Evolutionary conservation across 202 grass and related monocot species (phyloP).

Genomic region (Saccharum hybrid): DNA sequence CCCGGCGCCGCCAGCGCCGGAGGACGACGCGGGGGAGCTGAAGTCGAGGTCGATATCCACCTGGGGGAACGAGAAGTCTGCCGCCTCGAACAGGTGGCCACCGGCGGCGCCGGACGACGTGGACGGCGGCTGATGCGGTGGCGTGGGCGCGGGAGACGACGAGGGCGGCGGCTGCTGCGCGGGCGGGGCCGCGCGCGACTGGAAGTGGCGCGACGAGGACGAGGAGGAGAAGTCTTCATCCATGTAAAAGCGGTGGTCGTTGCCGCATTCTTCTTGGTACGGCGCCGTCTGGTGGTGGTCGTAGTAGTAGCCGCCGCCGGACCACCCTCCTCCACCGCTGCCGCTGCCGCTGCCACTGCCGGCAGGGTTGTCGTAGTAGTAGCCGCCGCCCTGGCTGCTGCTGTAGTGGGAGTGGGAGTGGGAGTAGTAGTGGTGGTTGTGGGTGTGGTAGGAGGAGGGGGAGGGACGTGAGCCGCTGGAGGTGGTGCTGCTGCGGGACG

Average conservation of each 20-base stretch:
- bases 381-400: background rate
- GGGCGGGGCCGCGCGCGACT: conserved; percentile 8
- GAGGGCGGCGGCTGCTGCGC: conserved; percentile 42
- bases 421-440: background rate
- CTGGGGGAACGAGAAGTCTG: conserved; percentile 66
- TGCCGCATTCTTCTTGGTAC: conserved; percentile 93
- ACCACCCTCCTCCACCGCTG: background rate
- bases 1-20: conserved; percentile 10
- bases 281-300: conserved; percentile 21
- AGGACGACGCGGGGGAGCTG: conserved; percentile 63
- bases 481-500: conserved; percentile 31
- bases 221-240: conserved; percentile 99
- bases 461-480: conserved; percentile 38
- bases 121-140: conserved; percentile 17
- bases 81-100: conserved; percentile 61
- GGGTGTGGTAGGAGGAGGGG: conserved; percentile 5
- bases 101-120: conserved; percentile 48
- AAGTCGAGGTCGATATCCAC: conserved; percentile 87
- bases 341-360: background rate
- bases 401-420: conserved; percentile 7
- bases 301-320: background rate
- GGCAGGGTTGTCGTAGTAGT: background rate
- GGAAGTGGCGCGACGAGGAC: conserved; percentile 78
- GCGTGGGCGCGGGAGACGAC: conserved; percentile 38
- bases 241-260: conserved; percentile 73